phyloP scores from a whole-genome alignment of 2,329 filamentous ascomycete species.

The Mariannaea sp. region DNA sequence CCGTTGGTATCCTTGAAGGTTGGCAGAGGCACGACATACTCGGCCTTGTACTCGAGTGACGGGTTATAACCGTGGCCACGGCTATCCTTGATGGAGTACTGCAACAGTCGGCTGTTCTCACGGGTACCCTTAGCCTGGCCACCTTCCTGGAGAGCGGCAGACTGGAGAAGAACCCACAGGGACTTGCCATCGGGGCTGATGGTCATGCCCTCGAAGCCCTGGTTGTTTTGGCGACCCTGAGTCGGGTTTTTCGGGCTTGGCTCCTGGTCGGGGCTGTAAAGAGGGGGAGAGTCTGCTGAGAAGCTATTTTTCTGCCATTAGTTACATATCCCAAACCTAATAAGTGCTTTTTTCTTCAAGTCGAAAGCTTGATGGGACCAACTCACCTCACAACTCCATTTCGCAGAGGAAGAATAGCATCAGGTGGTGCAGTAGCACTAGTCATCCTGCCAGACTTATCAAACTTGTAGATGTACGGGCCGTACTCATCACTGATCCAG shows the following conservation, averaged over 20 bases:
- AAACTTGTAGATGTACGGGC: conserved; percentile 73
- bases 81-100: conserved; percentile 62
- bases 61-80: not conserved
- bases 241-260: conserved; percentile 61
- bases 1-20: conserved; percentile 56
- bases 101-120: conserved; percentile 64
- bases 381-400: conserved; percentile 53
- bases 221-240: conserved; percentile 71
- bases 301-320: conserved; percentile 50
- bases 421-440: conserved; percentile 66
- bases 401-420: conserved; percentile 66
- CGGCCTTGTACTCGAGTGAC: conserved; percentile 55
- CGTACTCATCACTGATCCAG: conserved; percentile 74
- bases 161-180: conserved; percentile 69
- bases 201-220: conserved; percentile 74
- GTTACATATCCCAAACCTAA: not conserved
- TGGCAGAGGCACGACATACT: conserved; percentile 71
- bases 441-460: conserved; percentile 61
- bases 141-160: conserved; percentile 52
- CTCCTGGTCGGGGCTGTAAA: conserved; percentile 56
- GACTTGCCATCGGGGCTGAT: conserved; percentile 65
- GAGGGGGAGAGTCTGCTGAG: conserved; percentile 65
- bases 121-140: conserved; percentile 45
- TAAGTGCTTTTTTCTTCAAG: too few relatives aligned
- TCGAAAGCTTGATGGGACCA: too few relatives aligned